Evolutionary conservation across 176 grass and related monocot species (phyloP).

Genomic region (Bothriochloa decipiens): DNA sequence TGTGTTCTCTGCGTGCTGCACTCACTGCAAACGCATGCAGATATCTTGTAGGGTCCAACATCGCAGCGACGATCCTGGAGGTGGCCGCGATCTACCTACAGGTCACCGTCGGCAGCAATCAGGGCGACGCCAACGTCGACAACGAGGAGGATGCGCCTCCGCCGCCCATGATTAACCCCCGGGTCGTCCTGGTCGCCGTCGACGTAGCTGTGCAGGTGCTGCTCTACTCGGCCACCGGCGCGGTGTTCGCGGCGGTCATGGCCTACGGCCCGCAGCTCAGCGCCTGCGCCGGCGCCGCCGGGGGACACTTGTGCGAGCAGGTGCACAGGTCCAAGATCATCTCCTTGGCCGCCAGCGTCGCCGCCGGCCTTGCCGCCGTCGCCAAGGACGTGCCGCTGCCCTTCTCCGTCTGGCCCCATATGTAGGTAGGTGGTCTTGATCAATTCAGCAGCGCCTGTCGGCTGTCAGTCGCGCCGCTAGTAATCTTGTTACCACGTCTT

Average conservation of each 20-base stretch:
- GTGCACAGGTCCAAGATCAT: constrained; percentile 29
- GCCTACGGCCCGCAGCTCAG: constrained; percentile 4
- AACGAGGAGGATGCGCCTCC: too few species aligned
- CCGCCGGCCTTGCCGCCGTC: not conserved
- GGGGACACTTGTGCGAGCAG: not conserved
- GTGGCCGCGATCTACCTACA: constrained; percentile 25
- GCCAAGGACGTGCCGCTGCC: constrained; percentile 23
- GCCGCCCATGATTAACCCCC: not conserved
- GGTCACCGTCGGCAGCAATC: too few species aligned
- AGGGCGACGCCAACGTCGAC: not conserved
- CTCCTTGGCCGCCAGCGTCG: not conserved
- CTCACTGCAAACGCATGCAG: not conserved
- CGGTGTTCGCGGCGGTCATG: not conserved
- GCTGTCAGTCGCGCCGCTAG: too few species aligned
- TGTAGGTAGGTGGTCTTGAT: too few species aligned
- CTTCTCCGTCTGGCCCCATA: not conserved
- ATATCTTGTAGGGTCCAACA: constrained; percentile 26
- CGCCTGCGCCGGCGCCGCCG: not conserved
- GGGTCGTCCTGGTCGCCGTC: not conserved
- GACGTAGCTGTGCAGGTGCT: constrained; percentile 34
- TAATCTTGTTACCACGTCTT: too few species aligned
- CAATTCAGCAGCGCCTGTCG: too few species aligned
- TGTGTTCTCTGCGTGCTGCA: too few species aligned
- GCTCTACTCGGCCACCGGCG: constrained; percentile 15
- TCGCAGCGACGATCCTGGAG: constrained; percentile 31